phyloP scores from a whole-genome alignment of 2,329 filamentous ascomycete species.

The Mollisiaceae sp. region DNA sequence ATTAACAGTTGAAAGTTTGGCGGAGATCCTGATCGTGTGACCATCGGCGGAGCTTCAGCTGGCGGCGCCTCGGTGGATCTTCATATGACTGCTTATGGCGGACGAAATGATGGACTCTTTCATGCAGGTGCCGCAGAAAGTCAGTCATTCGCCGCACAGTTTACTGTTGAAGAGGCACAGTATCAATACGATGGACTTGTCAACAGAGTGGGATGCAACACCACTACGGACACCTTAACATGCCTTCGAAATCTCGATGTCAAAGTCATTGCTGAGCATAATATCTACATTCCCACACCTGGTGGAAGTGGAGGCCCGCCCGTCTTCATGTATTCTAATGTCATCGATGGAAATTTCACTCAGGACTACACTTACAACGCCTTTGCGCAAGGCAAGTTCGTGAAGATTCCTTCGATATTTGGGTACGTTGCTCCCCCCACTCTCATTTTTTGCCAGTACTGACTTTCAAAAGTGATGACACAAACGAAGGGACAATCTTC shows the following conservation, averaged over 20 bases:
- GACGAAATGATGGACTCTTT: constrained; percentile 54
- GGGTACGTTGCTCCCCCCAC: constrained; percentile 28
- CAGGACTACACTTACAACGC: constrained; percentile 55
- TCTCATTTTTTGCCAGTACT: too few species aligned
- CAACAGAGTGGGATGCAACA: constrained; percentile 49
- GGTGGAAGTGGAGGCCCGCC: constrained; percentile 45
- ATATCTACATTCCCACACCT: constrained; percentile 47
- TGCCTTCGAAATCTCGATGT: constrained; percentile 53
- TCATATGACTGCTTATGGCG: constrained; percentile 63
- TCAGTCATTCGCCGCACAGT: constrained; percentile 55
- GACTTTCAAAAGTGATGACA: constrained; percentile 51
- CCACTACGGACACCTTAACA: constrained; percentile 45
- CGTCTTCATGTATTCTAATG: constrained; percentile 59
- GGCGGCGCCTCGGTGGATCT: constrained; percentile 70
- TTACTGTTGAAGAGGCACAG: constrained; percentile 52
- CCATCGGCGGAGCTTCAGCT: constrained; percentile 54
- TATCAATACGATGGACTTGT: constrained; percentile 59
- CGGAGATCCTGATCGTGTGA: constrained; percentile 68
- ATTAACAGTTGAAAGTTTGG: constrained; percentile 59
- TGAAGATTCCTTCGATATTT: constrained; percentile 59
- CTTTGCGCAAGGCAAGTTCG: constrained; percentile 55
- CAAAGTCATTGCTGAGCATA: constrained; percentile 49
- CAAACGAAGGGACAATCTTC: constrained; percentile 70
- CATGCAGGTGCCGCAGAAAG: constrained; percentile 57
- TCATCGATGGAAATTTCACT: constrained; percentile 59